These are phyloP conservation scores for Penicillium oxalicum DNA, from an alignment of 2,329 filamentous ascomycete genomes.

Conservation along the genomic window DNA sequence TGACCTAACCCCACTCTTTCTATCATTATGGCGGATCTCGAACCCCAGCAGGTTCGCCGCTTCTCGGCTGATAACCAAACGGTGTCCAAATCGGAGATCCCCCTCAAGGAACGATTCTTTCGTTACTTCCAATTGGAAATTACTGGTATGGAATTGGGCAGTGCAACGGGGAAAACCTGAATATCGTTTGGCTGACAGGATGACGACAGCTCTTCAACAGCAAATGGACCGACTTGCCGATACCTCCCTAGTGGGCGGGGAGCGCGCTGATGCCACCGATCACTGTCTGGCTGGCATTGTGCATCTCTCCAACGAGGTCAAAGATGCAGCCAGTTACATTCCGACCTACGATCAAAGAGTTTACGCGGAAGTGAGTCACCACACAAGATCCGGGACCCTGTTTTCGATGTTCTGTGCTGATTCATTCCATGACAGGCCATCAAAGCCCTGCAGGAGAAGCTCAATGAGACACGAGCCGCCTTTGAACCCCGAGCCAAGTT, in stretches of 20 bases:
- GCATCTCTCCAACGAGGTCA: conserved; percentile 73
- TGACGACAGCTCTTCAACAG: conserved; percentile 62
- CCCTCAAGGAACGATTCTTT: conserved; percentile 73
- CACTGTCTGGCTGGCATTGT: conserved; percentile 74
- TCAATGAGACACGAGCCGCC: conserved; percentile 62
- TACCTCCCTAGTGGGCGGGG: conserved; percentile 59
- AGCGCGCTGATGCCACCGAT: conserved; percentile 75
- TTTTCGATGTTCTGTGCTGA: not conserved
- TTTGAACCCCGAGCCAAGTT: conserved; percentile 74
- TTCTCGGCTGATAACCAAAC: conserved; percentile 32
- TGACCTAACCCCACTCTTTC: too few species aligned
- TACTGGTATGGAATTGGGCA: conserved; percentile 47
- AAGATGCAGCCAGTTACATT: conserved; percentile 73
- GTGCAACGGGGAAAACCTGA: conserved; percentile 14
- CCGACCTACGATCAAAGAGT: conserved; percentile 85
- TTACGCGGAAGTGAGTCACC: conserved; percentile 62
- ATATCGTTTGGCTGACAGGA: not conserved
- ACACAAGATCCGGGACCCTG: not conserved
- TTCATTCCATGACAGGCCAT: conserved; percentile 52
- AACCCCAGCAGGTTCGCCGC: conserved; percentile 23
- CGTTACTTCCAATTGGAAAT: conserved; percentile 73
- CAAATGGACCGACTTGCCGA: conserved; percentile 64
- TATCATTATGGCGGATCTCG: conserved; percentile 28
- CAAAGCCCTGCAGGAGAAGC: conserved; percentile 71
- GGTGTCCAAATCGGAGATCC: conserved; percentile 32